A percentile compares a stretch with the other conserved stretches of the same genome.
Evolutionary conservation across 2,329 filamentous ascomycete genomes (phyloP).

Genomic region (Aspergillus novoparasiticus): DNA sequence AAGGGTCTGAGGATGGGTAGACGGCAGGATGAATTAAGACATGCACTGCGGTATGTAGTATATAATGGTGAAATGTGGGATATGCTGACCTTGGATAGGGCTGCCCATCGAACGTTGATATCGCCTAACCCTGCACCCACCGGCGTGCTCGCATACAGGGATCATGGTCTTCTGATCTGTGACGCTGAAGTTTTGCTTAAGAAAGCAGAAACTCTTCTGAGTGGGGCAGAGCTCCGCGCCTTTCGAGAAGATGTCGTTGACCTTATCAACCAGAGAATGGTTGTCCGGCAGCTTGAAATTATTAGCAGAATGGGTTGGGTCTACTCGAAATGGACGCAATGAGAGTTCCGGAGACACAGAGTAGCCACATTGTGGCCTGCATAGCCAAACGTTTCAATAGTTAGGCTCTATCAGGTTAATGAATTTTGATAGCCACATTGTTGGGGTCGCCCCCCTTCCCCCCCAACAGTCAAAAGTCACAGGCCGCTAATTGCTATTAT

Average conservation of each 20-base stretch:
- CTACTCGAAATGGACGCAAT: constrained; percentile 73
- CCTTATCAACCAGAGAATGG: constrained; percentile 74
- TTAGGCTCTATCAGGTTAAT: no score
- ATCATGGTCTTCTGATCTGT: constrained; percentile 86
- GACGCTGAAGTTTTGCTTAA: constrained; percentile 83
- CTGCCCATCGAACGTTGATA: constrained; percentile 79
- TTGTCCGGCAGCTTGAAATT: constrained; percentile 76
- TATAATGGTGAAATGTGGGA: not conserved
- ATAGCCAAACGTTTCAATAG: no score
- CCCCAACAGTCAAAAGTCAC: not conserved
- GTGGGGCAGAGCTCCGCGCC: constrained; percentile 74
- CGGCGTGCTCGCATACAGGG: constrained; percentile 82
- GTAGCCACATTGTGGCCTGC: not conserved
- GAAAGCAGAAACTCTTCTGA: constrained; percentile 68
- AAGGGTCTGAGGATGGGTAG: constrained; percentile 67
- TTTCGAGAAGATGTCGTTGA: constrained; percentile 89
- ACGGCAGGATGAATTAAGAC: constrained; percentile 70
- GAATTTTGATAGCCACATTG: not conserved
- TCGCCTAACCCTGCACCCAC: constrained; percentile 70
- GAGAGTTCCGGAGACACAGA: not conserved
- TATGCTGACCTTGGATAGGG: constrained; percentile 46
- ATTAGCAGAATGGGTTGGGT: constrained; percentile 87
- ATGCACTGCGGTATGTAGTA: constrained; percentile 66
- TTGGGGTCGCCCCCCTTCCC: not conserved
- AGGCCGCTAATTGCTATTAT: not conserved